Evolutionary conservation across 2,329 filamentous ascomycete genomes (phyloP).

Genomic region (Phyllosticta ampelicida): DNA sequence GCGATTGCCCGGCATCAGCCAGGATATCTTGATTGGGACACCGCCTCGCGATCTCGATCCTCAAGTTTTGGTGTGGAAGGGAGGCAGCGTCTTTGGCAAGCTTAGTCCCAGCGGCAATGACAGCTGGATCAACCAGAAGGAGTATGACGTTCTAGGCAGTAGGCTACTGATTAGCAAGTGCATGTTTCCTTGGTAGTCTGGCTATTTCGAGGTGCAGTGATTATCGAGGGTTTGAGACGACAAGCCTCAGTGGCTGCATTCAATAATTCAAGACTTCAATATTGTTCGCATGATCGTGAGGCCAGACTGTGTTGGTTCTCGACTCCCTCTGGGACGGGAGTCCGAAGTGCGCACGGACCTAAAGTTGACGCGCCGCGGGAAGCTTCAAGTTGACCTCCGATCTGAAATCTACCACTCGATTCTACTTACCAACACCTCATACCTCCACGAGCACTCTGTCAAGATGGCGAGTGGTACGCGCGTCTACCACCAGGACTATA

Average conservation of each 20-base stretch:
- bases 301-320: background rate
- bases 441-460: background rate
- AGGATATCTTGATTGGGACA: constrained; percentile 56
- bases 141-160: constrained; percentile 78
- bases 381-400: constrained; percentile 1
- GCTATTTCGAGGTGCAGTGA: background rate
- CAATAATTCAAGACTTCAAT: background rate
- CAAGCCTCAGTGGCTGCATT: background rate
- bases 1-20: constrained; percentile 48
- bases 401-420: background rate
- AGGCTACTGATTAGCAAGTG: constrained; percentile 54
- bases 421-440: background rate
- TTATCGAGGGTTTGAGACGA: no score
- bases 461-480: constrained; percentile 9
- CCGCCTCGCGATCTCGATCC: constrained; percentile 91
- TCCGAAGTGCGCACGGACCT: constrained; percentile 4
- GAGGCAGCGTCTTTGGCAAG: constrained; percentile 90
- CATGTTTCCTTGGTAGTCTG: constrained; percentile 31
- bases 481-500: constrained; percentile 81
- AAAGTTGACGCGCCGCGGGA: background rate
- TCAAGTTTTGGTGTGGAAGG: constrained; percentile 97
- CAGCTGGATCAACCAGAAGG: constrained; percentile 79
- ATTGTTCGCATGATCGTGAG: no score
- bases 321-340: no score
- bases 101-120: constrained; percentile 71